phyloP scores from a whole-genome alignment of 345 rosid species.

The Eucalyptus tenuipes region DNA sequence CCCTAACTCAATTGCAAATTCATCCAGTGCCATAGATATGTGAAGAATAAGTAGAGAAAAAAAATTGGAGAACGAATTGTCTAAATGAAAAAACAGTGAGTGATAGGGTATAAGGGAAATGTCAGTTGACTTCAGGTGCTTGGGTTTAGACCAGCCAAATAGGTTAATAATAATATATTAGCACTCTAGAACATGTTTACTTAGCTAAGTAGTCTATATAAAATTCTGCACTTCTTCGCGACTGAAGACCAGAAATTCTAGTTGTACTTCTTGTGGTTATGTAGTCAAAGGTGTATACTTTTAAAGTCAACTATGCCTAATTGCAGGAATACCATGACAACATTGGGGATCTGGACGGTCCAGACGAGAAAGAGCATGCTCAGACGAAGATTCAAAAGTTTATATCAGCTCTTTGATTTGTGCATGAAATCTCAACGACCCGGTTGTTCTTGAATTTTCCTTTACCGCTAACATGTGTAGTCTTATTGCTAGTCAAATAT shows the following conservation, averaged over 20 bases:
- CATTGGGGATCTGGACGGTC: slow-evolving; percentile 88
- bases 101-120: not conserved
- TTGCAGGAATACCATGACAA: slow-evolving; percentile 86
- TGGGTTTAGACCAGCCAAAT: not conserved
- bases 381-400: slow-evolving; percentile 66
- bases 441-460: not conserved
- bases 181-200: not conserved
- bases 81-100: not conserved
- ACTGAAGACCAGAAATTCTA: not conserved
- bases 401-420: slow-evolving; percentile 48
- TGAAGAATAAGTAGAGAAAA: not conserved
- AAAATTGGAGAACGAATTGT: not conserved
- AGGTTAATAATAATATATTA: not conserved
- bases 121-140: not conserved
- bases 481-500: not conserved
- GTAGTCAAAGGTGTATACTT: not conserved
- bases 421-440: not conserved
- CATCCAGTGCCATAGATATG: not conserved
- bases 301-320: not conserved
- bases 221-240: not conserved
- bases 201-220: not conserved
- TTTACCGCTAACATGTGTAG: not conserved
- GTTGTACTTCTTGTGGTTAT: not conserved
- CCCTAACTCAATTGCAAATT: not conserved
- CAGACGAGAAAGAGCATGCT: slow-evolving; percentile 83